These are phyloP conservation scores for Backusella mclennaniae DNA, from an alignment of 192 early-diverging fungal species.

Conservation along the genomic window DNA sequence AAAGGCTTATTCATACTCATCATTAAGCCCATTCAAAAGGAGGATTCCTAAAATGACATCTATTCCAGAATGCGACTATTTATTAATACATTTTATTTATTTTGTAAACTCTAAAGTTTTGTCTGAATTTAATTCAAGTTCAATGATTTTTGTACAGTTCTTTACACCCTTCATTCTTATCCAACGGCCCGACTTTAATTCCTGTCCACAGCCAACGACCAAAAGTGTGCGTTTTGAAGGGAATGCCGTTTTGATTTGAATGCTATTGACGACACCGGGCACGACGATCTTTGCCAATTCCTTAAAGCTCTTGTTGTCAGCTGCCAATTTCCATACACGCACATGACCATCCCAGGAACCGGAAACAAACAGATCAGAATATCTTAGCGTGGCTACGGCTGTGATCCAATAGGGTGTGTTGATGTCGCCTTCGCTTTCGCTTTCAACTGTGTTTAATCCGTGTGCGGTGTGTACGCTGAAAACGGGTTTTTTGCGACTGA, in stretches of 20 bases:
- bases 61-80: background rate
- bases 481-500: conserved; percentile 89
- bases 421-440: conserved; percentile 49
- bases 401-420: conserved; percentile 82
- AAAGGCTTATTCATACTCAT: no score
- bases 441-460: conserved; percentile 53
- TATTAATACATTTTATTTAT: conserved; percentile 1
- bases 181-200: conserved; percentile 92
- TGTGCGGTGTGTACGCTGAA: conserved; percentile 77
- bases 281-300: conserved; percentile 63
- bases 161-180: conserved; percentile 67
- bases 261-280: conserved; percentile 58
- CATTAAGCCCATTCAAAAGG: no score
- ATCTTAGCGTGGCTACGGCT: conserved; percentile 74
- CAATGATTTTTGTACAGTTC: conserved; percentile 74
- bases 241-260: conserved; percentile 38
- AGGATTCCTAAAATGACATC: background rate
- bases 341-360: conserved; percentile 88
- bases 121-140: conserved; percentile 40
- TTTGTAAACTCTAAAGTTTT: background rate
- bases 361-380: conserved; percentile 88
- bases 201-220: conserved; percentile 80
- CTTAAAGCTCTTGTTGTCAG: conserved; percentile 61
- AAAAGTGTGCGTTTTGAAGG: conserved; percentile 49
- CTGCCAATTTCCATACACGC: conserved; percentile 82